These are phyloP conservation scores for Phytophthora capsici DNA, from an alignment of 352 stramenopile genomes.

Conservation along the genomic window DNA sequence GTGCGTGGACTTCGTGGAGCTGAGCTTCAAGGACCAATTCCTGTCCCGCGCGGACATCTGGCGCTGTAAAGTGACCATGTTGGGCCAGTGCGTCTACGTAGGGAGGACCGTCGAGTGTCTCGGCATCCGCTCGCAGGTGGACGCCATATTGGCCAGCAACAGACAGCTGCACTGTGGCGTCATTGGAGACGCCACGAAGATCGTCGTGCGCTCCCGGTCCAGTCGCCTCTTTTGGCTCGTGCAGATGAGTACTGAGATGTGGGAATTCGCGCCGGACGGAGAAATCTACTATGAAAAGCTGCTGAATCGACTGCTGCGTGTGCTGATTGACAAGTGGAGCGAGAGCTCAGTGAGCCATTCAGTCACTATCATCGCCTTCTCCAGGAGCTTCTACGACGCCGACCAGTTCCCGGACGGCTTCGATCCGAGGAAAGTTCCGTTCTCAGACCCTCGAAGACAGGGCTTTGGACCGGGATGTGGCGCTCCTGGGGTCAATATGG, in stretches of 20 bases:
- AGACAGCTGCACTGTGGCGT: slow-evolving; percentile 89
- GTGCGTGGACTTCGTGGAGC: slow-evolving; percentile 85
- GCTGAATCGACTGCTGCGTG: slow-evolving; percentile 74
- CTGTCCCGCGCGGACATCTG: slow-evolving; percentile 91
- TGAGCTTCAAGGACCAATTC: slow-evolving; percentile 93
- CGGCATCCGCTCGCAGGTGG: slow-evolving; percentile 90
- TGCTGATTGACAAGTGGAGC: slow-evolving; percentile 88
- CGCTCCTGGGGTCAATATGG: slow-evolving; percentile 36
- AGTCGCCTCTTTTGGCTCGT: slow-evolving; percentile 98
- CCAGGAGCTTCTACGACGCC: slow-evolving; percentile 85
- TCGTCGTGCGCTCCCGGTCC: slow-evolving; percentile 95
- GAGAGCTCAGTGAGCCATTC: slow-evolving; percentile 88
- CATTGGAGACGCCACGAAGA: slow-evolving; percentile 96
- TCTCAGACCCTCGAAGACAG: slow-evolving; percentile 58
- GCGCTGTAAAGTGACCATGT: slow-evolving; percentile 86
- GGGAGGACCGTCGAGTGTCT: slow-evolving; percentile 71
- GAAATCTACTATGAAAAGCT: slow-evolving; percentile 94
- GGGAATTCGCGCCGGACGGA: slow-evolving; percentile 88
- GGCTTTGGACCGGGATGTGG: slow-evolving; percentile 47
- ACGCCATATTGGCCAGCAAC: slow-evolving; percentile 86
- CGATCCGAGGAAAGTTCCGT: slow-evolving; percentile 46
- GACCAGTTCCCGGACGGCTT: slow-evolving; percentile 71
- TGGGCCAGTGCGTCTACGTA: slow-evolving; percentile 80
- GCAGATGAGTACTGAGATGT: slow-evolving; percentile 97
- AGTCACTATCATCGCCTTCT: slow-evolving; percentile 94